A percentile compares a stretch with the other conserved stretches of the same genome.
Conservation (phyloP, 202 grass and related monocot genomes). For the Setaria italica region DNA sequence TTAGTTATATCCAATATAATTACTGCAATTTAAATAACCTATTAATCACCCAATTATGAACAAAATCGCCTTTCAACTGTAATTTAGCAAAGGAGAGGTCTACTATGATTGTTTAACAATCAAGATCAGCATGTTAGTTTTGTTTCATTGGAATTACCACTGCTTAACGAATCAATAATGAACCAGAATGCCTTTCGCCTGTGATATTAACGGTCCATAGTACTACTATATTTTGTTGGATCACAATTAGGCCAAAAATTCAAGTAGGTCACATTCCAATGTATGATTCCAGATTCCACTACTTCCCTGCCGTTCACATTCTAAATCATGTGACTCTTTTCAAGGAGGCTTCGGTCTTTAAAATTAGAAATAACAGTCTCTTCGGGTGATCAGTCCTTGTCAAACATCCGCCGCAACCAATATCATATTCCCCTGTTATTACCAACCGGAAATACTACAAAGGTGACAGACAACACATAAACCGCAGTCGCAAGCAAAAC, state of each 20-base stretch:
- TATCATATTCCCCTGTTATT: slow-evolving; percentile 20
- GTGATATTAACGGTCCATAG: background rate
- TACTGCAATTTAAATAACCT: background rate
- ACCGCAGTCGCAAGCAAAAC: background rate
- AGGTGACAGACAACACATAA: slow-evolving; percentile 27
- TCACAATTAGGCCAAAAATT: slow-evolving; percentile 5
- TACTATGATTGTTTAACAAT: background rate
- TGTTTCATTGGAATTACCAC: background rate
- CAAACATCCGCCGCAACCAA: slow-evolving; percentile 31
- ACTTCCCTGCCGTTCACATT: slow-evolving; percentile 27
- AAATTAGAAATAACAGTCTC: slow-evolving; percentile 15
- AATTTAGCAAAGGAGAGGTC: background rate
- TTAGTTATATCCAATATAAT: background rate
- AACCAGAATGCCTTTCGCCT: background rate
- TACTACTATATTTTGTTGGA: slow-evolving; percentile 3
- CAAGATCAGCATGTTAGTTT: background rate
- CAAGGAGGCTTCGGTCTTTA: slow-evolving; percentile 7
- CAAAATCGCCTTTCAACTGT: background rate
- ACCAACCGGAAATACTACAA: slow-evolving; percentile 32
- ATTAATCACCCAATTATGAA: background rate
- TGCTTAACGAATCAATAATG: background rate
- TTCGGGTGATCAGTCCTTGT: slow-evolving; percentile 43
- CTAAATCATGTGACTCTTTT: slow-evolving; percentile 19
- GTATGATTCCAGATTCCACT: slow-evolving; percentile 25
- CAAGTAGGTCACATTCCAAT: background rate